Base-by-base conservation (phyloP, 139 green algal genomes). In the Chlorella sorokiniana region DNA sequence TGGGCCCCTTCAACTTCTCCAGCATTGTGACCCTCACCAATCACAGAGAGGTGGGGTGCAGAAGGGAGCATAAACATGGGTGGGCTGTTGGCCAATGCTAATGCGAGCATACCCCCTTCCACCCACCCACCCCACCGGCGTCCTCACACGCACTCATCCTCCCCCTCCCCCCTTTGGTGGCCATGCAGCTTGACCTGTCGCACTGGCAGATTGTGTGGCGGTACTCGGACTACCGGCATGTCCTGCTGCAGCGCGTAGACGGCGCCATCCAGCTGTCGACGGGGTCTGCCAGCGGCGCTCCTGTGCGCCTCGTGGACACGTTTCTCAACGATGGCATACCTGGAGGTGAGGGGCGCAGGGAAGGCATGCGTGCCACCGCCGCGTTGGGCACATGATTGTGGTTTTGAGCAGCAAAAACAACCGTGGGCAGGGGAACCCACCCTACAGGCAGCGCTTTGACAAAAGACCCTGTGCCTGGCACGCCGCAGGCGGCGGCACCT, bases 121-220 rank as follows among this genome's bases (percentile, higher is more conserved):
- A n/a, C n/a, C n/a, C n/a, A n/a, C n/a, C 20, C 38, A 7, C 29
- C 27, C 20, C 27, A 40, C 6, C 29, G 4, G 3, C 59, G 16
- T 11, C 59, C 23, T 16, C 7, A 41, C 10, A 0, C 7, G 14
- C 71, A 25, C 8, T 33, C 54, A 38, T 27, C 14, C 71, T 78
- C 16, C 38, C 1, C 16, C 48, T 0, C 65, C 52, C 29, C 45
- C 63, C 23, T 33, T 22, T 33, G n/a, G n/a, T n/a, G n/a, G n/a
- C n/a, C n/a, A n/a, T 78, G 69, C 44, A 86, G 62, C 64, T 86
- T 44, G 78, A 86, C 52, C 65, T 87, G 74, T 14, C 25, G 20
- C 69, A 84, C 76, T 87, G 83, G 83, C 83, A 87, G 64, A 29
- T 87, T 25, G 83, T 87, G 38, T 87, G 64, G 69, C 51, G 51